Evolutionary conservation across 2,329 filamentous ascomycete genomes (phyloP).

Genomic region (Leptographium flavum): DNA sequence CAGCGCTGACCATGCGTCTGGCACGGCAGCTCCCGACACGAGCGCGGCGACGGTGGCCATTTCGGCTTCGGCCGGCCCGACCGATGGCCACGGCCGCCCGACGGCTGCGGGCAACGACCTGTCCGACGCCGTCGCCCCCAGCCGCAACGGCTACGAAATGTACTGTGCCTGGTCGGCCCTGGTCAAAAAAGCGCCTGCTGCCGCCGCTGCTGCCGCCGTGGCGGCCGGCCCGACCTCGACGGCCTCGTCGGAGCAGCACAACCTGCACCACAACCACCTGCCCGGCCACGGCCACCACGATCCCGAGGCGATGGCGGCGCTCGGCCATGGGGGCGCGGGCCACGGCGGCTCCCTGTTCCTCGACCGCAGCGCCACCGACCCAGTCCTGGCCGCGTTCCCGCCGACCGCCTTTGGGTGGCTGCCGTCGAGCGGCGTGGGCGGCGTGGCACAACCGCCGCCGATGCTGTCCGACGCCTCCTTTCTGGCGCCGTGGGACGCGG

Average conservation of each 20-base stretch:
- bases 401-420: constrained; percentile 1
- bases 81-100: neutral
- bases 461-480: constrained; percentile 1
- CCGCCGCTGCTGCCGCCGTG: neutral
- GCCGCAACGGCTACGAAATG: constrained; percentile 2
- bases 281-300: neutral
- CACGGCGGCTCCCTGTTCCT: neutral
- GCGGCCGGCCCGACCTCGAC: neutral
- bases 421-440: too few species aligned
- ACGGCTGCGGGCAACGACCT: neutral
- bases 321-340: neutral
- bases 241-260: too few species aligned
- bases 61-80: neutral
- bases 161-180: constrained; percentile 1
- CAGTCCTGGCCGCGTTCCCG: constrained; percentile 1
- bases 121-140: neutral
- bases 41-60: neutral
- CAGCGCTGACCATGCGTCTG: neutral
- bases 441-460: neutral
- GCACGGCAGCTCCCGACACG: neutral
- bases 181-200: neutral
- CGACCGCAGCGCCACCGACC: neutral
- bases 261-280: neutral
- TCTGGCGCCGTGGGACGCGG: neutral
- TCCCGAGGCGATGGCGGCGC: neutral